Conservation (phyloP, 1,284 basidiomycete genomes). For the Mycosarcoma maydis region DNA sequence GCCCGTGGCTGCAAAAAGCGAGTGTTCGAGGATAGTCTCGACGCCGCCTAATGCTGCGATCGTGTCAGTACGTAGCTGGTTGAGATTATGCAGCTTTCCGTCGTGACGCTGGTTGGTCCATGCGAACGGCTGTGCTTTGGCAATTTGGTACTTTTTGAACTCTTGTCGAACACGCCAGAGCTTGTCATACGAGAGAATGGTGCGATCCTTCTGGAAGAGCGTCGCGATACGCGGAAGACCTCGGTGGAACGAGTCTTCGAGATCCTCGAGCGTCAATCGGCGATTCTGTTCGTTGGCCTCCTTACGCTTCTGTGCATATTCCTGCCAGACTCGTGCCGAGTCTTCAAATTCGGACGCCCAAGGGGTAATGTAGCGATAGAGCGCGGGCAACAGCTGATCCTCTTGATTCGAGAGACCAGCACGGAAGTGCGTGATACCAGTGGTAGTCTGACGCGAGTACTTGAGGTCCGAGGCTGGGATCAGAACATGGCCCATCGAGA, state of each 20-base stretch:
- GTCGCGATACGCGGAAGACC: constrained; percentile 98
- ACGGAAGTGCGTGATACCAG: constrained; percentile 88
- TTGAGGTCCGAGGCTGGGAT: constrained; percentile 96
- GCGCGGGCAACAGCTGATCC: constrained; percentile 76
- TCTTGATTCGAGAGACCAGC: constrained; percentile 88
- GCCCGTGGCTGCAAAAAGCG: constrained; percentile 95
- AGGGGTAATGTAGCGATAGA: constrained; percentile 97
- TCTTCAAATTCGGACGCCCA: constrained; percentile 99
- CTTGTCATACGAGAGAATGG: constrained; percentile 96
- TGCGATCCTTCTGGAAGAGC: constrained; percentile 96
- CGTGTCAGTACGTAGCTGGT: constrained; percentile 98
- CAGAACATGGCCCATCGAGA: constrained; percentile 98
- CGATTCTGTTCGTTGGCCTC: constrained; percentile 98
- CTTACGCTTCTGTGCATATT: constrained; percentile 99
- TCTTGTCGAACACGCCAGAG: constrained; percentile 85
- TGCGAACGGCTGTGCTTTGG: constrained; percentile 89
- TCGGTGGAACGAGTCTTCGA: constrained; percentile 97
- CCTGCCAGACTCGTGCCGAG: constrained; percentile 97
- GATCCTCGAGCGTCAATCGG: constrained; percentile 94
- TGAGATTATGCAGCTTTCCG: constrained; percentile 96
- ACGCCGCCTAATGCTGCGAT: constrained; percentile 98
- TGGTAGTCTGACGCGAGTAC: constrained; percentile 98
- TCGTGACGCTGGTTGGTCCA: constrained; percentile 99
- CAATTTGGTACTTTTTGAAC: constrained; percentile 95
- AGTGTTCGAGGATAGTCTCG: constrained; percentile 96